Evolutionary conservation across 2,329 filamentous ascomycete genomes (phyloP), one percentile per base, ranked within the genome.

Genomic region (Biscogniauxia mediterranea): DNA sequence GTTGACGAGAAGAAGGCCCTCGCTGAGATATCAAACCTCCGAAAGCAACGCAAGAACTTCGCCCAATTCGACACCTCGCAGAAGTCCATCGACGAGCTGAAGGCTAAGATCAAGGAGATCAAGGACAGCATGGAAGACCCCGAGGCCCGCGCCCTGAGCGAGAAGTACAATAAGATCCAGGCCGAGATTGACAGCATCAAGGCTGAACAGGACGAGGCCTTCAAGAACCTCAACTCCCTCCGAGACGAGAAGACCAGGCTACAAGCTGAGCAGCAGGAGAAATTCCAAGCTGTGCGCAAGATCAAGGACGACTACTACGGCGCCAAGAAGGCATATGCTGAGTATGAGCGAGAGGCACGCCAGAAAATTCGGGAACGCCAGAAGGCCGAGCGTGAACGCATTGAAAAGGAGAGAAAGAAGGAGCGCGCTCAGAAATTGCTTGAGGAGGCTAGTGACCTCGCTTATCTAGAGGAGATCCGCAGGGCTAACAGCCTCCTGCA

Each of bases 1-100:
- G 95, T 98, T 11, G 95, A 99, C 71, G 95, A 98, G 86, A 96
- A 92, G 84, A 98, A 97, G 85, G 89, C 92, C 8, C 83, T 98
- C 20, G 80, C 85, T 56, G 92, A 97, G 71, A 89, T 97, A 70
- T 91, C 90, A 55, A 89, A 81, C 75, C 81, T 98, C 68, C 89
- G 90, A 77, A 96, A 96, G 83, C 85, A 90, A 73, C 91, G 91
- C 80, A 98, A 97, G 87, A 90, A 87, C 78, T 97, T 99, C 76
- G 87, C 88, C 61, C 86, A 88, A 64, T 90, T 98, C 72, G 92
- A 96, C 62, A 88, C 90, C 62, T 83, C 88, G 38, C 91, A 98
- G 79, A 96, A 96, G 84, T 85, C 85, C 68, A 98, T 99, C 69
- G 91, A 95, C 72, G 89, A 93, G 58, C 81, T 96, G 69, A 94